Evolutionary conservation across 768 basidiomycete genomes (phyloP).

Genomic region (Pleurotus salmoneostramineus): DNA sequence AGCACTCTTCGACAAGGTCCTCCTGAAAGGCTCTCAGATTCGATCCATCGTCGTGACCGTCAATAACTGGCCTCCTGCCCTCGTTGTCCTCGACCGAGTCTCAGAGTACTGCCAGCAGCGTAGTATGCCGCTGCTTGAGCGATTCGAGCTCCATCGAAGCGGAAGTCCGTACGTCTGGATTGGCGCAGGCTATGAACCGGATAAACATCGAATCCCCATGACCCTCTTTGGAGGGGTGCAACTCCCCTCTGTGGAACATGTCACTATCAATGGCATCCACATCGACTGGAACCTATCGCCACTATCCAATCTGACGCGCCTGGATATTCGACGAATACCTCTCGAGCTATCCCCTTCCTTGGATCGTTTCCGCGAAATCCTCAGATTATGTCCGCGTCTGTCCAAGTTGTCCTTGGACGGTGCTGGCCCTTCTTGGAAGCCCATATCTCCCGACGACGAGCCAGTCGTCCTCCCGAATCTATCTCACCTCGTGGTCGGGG

Average conservation of each 20-base stretch:
- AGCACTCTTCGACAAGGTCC: conserved; percentile 44
- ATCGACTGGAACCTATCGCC: conserved; percentile 53
- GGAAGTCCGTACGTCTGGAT: conserved; percentile 43
- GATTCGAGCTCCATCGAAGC: conserved; percentile 61
- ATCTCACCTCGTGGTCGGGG: conserved; percentile 51
- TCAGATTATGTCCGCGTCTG: conserved; percentile 44
- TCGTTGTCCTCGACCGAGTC: conserved; percentile 48
- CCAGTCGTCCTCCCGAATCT: conserved; percentile 49
- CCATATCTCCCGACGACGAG: conserved; percentile 13
- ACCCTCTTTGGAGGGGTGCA: conserved; percentile 48
- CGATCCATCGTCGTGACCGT: conserved; percentile 57
- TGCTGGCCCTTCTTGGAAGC: conserved; percentile 47
- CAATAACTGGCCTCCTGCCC: conserved; percentile 49
- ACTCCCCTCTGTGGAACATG: conserved; percentile 40
- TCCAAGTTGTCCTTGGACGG: conserved; percentile 57
- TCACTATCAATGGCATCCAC: conserved; percentile 57
- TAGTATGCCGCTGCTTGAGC: conserved; percentile 44
- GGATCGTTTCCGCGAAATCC: conserved; percentile 47
- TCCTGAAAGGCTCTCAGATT: conserved; percentile 51
- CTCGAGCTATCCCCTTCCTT: conserved; percentile 47
- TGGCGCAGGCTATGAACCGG: conserved; percentile 34
- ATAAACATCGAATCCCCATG: conserved; percentile 25
- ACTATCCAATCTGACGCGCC: conserved; percentile 51
- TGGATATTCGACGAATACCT: conserved; percentile 64
- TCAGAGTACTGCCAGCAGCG: conserved; percentile 27